phyloP scores from a whole-genome alignment of 2,329 filamentous ascomycete genomes.

The Bipolaris victoriae region DNA sequence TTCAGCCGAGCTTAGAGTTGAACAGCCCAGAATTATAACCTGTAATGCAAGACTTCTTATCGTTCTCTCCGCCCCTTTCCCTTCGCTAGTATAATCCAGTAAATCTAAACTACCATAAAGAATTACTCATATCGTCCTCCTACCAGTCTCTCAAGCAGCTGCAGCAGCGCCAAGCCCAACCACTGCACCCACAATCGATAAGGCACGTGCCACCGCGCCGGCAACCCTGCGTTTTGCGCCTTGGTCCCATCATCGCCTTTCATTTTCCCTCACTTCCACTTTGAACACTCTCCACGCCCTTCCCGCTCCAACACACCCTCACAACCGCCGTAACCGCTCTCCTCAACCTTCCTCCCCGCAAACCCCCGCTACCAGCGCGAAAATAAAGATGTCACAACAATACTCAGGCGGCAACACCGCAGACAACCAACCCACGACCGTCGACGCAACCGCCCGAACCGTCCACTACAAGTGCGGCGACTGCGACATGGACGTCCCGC shows the following conservation, averaged over 20 bases:
- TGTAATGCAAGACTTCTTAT: too few species aligned
- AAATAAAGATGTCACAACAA: neutral
- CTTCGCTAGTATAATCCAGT: too few species aligned
- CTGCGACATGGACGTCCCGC: constrained; percentile 76
- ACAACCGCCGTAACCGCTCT: too few species aligned
- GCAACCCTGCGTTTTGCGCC: neutral
- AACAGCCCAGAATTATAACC: too few species aligned
- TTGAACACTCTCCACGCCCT: neutral
- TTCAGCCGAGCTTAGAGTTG: too few species aligned
- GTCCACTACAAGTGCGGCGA: constrained; percentile 72
- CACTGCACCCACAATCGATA: constrained; percentile 1
- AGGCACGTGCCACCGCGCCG: constrained; percentile 13
- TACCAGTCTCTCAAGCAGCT: too few species aligned
- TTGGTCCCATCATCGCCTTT: neutral
- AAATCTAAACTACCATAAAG: too few species aligned
- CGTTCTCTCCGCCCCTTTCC: too few species aligned
- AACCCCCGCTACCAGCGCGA: neutral
- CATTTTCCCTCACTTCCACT: neutral
- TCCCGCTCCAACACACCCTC: too few species aligned
- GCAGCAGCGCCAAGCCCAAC: too few species aligned
- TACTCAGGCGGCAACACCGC: constrained; percentile 1
- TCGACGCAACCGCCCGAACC: constrained; percentile 52
- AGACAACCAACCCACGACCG: constrained; percentile 1
- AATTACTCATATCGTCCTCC: too few species aligned
- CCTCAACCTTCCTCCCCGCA: neutral